Evolutionary conservation across 164 flowering plant genomes (phyloP).

Genomic region (Dillenia turbinata): DNA sequence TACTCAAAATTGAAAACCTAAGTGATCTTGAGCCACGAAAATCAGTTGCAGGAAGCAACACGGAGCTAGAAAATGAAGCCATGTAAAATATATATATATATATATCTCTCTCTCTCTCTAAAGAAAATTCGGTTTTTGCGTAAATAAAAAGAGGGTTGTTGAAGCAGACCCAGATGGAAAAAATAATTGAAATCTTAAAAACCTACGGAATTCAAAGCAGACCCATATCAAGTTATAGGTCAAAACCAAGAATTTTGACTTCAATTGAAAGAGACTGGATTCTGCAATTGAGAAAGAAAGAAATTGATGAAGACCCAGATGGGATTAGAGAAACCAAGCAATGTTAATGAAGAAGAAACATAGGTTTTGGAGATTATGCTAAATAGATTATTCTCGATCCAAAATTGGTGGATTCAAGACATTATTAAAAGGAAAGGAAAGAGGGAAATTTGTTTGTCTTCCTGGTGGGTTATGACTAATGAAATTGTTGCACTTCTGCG

Average conservation of each 20-base stretch:
- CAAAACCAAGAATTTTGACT: no score
- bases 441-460: slow-evolving; percentile 11
- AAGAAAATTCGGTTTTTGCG: slow-evolving; percentile 5
- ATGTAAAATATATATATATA: not conserved
- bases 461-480: not conserved
- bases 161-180: slow-evolving; percentile 8
- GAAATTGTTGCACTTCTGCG: not conserved
- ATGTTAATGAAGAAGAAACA: no score
- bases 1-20: slow-evolving; percentile 8
- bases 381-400: no score
- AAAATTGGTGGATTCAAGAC: no score
- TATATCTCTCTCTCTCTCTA: no score
- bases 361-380: no score
- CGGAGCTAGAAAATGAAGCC: slow-evolving; percentile 8
- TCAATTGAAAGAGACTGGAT: not conserved
- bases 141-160: slow-evolving; percentile 1
- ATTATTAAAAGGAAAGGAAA: not conserved
- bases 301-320: no score
- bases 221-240: not conserved
- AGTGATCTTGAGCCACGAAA: slow-evolving; percentile 9
- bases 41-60: slow-evolving; percentile 12
- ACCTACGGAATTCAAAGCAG: not conserved
- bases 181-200: not conserved
- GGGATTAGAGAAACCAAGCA: no score
- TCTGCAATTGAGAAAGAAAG: not conserved